Base-by-base conservation (phyloP, 257 asterid genomes). In the Verbascum thapsus region DNA sequence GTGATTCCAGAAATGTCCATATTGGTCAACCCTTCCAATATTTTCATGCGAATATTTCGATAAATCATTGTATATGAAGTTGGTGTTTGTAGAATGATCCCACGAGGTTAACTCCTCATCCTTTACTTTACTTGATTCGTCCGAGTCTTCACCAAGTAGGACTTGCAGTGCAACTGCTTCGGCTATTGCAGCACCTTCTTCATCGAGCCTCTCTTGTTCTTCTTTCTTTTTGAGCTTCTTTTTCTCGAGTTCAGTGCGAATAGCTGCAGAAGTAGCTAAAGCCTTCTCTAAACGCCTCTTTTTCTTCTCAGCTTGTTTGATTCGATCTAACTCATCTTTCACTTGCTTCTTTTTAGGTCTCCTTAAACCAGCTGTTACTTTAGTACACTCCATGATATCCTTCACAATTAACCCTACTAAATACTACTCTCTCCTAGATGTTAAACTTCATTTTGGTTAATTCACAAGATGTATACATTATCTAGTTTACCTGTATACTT, bases 81-180 rank as follows among this genome's bases (percentile, higher is more conserved):
- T 69, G 58, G 76, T 60, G 66, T 65, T 73, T 59, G 77, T 68
- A 41, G 69, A 26, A 66, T 65, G 72, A 56, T 80, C 81, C 95
- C 86, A 80, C 44, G 68, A 60, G 64, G 70, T 72, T 53, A 81
- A 64, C 81, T 79, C 88, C 61, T 85, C 81, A 41, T 80, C 85
- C 85, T 80, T 76, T 16, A 69, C 68, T 52, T 70, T 68, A 70
- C 67, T 64, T 45, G 85, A 72, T 30, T 86, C 81, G 58, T 86
- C 92, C 32, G 85, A 77, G 77, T 88, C 96, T 77, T 88, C 96
- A 50, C 82, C 95, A 6, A 84, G 84, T 61, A 89, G 78, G 74
- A 89, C 95, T 42, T 84, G 94, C 70, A 89, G 76, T 10, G 97
- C 97, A 58, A 86, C 95, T 18, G 95, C 90, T 66, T 89, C 94